Evolutionary conservation across 2,329 filamentous ascomycete species (phyloP).

Genomic region (Aspergillus phoenicis): DNA sequence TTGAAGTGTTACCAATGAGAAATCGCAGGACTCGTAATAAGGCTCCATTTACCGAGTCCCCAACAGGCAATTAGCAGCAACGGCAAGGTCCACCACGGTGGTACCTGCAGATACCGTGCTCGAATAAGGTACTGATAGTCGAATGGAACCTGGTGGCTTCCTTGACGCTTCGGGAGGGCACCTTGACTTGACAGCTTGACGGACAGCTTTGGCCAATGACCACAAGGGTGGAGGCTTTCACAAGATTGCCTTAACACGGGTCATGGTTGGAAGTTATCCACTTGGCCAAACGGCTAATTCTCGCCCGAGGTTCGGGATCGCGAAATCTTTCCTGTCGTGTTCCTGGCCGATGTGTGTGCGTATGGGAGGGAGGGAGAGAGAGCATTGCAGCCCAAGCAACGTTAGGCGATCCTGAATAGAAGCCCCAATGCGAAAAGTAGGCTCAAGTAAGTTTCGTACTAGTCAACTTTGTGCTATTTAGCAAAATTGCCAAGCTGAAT

Average conservation of each 20-base stretch:
- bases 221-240: background rate
- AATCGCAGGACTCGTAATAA: background rate
- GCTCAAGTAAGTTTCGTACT: background rate
- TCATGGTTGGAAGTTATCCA: background rate
- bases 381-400: background rate
- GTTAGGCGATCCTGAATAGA: background rate
- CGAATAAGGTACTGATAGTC: constrained; percentile 3
- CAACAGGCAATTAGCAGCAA: background rate
- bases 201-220: background rate
- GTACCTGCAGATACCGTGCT: background rate
- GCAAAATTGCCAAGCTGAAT: background rate
- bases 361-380: too few species aligned
- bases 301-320: background rate
- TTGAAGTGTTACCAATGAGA: too few species aligned
- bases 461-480: background rate
- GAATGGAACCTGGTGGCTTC: background rate
- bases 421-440: background rate
- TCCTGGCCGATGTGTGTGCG: too few species aligned
- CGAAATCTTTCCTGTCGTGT: background rate
- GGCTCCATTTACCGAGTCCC: background rate
- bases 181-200: background rate
- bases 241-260: background rate
- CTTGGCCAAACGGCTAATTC: background rate
- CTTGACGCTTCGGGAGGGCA: background rate
- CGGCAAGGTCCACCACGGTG: constrained; percentile 1